Base-by-base conservation (phyloP, 202 grass and related monocot genomes). In the Schoenoplectus triqueter region DNA sequence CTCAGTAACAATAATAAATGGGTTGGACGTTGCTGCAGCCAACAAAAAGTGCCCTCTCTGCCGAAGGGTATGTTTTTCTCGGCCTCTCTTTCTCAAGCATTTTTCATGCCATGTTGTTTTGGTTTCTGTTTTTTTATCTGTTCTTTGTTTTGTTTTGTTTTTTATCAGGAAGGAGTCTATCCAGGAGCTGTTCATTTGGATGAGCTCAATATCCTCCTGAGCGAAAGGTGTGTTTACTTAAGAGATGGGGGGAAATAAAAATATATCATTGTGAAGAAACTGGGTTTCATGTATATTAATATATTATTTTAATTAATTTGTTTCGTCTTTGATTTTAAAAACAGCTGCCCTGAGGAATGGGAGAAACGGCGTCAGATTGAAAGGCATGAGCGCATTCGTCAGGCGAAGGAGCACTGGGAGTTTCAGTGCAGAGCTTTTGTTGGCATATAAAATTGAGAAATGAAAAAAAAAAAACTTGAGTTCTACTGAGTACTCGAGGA, bases 311-410 rank as follows among this genome's bases (percentile, higher is more conserved):
- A 7, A 9, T 52, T 71, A 62, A 62, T 39, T 67, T 51, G 14
- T 75, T 55, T 51, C 10, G 42, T 74, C 62, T 3, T 82, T 83
- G 1, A 73, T 87, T 71, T 4, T 56, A 7, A 9, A 76, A 64
- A 87, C 87, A 97, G 90, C 51, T 97, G 90, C 67, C 92, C 89
- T 10, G 90, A 94, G 22, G 94, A 92, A 5, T 97, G 94, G 94
- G 86, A 91, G 79, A 85, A 85, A 47, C 66, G 94, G 48, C 56
- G 85, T 11, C 77, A 82, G 61, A 87, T 75, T 18, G 94, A 97
- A 86, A 85, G 94, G 73, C 84, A 80, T 13, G 90, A 97, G 63
- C 90, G 94, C 18, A 81, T 94, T 80, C 94, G 90, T 22, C 86
- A 88, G 69, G 84, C 86, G 8, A 97, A 97, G 85, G 90, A 97